Evolutionary conservation across 2,329 filamentous ascomycete genomes (phyloP), one percentile per base, ranked within the genome.

Genomic region (Fusarium sp.): DNA sequence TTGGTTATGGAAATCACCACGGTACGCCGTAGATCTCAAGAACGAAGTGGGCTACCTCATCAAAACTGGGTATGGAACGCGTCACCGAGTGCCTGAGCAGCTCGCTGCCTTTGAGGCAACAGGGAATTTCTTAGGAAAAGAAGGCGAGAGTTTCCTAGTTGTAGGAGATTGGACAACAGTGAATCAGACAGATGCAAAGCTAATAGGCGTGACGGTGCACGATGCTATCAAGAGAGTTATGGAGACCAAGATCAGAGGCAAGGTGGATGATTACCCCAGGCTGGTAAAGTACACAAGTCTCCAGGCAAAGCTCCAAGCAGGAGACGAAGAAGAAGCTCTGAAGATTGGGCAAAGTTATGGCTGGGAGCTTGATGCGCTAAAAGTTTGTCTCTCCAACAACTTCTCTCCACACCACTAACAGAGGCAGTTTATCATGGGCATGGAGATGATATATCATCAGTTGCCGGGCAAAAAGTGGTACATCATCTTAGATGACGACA

Each of bases 391-490:
- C 41, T 39, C 7, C 20, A n/a, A 56, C 26, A 18, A n/a, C 18
- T 38, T 36, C 18, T 11, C 34, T 55, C 57, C 36, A 48, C 54
- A 28, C 61, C 51, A 44, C 71, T 71, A 58, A 74, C 38, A n/a
- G 36, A 61, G 42, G 38, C 48, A 89, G 88, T 89, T 89, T 76
- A 85, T 89, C 58, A 85, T 87, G 45, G 86, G 87, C 48, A 84
- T 90, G 73, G 86, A 89, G 72, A 83, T 87, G 68, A 82, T 86
- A 26, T 88, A 86, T 81, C 79, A 82, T 44, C 82, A 80, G 22
- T 82, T 89, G 76, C 88, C 88, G 1, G 78, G 82, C 68, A 90
- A 89, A 81, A 88, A 88, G 77, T 90, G 88, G 88, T 90, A 89
- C 75, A 78, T 89, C 69, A 85, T 90, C 71, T 79, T 88, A 20